phyloP scores from a whole-genome alignment of 495 filamentous ascomycete genomes.

The Penicillium crystallinum region DNA sequence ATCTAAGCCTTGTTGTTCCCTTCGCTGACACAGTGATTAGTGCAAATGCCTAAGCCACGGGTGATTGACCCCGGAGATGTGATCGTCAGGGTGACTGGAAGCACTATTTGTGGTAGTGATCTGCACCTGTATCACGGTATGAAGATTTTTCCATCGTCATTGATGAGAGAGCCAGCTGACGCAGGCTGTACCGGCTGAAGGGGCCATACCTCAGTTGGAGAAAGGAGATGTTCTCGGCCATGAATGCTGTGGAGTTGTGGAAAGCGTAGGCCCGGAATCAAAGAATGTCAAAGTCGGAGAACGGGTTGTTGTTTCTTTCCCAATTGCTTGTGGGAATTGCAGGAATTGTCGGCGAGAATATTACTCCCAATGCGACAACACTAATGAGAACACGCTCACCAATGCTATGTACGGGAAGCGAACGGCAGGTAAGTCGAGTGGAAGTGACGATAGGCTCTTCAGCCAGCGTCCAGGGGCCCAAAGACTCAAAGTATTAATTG shows the following conservation, averaged over 20 bases:
- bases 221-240: constrained; percentile 89
- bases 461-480: not conserved
- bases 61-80: constrained; percentile 72
- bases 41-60: constrained; percentile 61
- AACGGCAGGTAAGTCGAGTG: constrained; percentile 58
- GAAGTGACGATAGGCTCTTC: not conserved
- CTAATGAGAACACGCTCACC: constrained; percentile 64
- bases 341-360: constrained; percentile 72
- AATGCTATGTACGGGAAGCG: constrained; percentile 68
- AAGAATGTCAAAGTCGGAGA: constrained; percentile 60
- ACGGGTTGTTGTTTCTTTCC: constrained; percentile 80
- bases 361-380: constrained; percentile 72
- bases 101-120: constrained; percentile 83
- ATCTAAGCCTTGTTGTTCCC: not conserved
- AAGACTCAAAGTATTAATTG: not conserved
- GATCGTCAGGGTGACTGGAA: constrained; percentile 79
- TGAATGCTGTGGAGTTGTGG: constrained; percentile 81
- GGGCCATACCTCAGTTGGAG: constrained; percentile 62
- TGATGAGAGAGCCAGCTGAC: not conserved
- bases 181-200: constrained; percentile 10
- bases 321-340: constrained; percentile 69
- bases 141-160: not conserved
- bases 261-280: constrained; percentile 58
- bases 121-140: constrained; percentile 72
- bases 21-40: constrained; percentile 16